Percentiles rank a stretch among this genome's conserved stretches.
phyloP scores from a whole-genome alignment of 495 filamentous ascomycete species.

The Aspergillus campestris region DNA sequence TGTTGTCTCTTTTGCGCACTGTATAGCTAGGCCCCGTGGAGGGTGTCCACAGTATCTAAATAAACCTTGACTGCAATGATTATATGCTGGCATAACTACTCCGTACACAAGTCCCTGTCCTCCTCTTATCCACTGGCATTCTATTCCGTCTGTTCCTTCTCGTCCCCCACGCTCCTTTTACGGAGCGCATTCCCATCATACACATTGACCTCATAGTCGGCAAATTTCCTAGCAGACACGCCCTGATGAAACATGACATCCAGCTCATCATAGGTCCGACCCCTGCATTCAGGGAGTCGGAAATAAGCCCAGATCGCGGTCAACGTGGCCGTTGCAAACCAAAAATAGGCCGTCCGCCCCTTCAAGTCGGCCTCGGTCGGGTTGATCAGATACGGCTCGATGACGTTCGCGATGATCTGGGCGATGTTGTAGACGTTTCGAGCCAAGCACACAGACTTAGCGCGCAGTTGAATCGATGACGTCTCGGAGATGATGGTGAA shows the following conservation, averaged over 20 bases:
- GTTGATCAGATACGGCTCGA: conserved; percentile 64
- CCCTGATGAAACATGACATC: conserved; percentile 55
- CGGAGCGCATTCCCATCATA: conserved; percentile 31
- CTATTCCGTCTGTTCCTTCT: not conserved
- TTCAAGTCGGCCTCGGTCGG: conserved; percentile 57
- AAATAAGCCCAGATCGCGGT: conserved; percentile 61
- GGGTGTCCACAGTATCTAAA: too few species aligned
- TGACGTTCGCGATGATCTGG: conserved; percentile 51
- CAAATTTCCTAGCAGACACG: conserved; percentile 53
- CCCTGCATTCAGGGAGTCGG: conserved; percentile 58
- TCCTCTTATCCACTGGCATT: not conserved
- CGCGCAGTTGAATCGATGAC: conserved; percentile 56
- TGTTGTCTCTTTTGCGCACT: too few species aligned
- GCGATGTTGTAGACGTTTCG: conserved; percentile 59
- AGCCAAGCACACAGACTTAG: conserved; percentile 56
- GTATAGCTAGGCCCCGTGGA: too few species aligned
- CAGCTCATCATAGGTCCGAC: conserved; percentile 58
- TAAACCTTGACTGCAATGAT: too few species aligned
- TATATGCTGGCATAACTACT: too few species aligned
- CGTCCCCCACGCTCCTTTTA: not conserved
- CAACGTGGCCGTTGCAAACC: conserved; percentile 52
- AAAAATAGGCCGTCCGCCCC: conserved; percentile 64
- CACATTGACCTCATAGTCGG: conserved; percentile 46
- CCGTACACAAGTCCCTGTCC: too few species aligned
- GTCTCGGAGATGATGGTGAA: conserved; percentile 67